Percentiles rank a stretch among this genome's conserved stretches.
Conservation (phyloP, 192 early-diverging fungal genomes). For the Rhizoclosmatium globosum region DNA sequence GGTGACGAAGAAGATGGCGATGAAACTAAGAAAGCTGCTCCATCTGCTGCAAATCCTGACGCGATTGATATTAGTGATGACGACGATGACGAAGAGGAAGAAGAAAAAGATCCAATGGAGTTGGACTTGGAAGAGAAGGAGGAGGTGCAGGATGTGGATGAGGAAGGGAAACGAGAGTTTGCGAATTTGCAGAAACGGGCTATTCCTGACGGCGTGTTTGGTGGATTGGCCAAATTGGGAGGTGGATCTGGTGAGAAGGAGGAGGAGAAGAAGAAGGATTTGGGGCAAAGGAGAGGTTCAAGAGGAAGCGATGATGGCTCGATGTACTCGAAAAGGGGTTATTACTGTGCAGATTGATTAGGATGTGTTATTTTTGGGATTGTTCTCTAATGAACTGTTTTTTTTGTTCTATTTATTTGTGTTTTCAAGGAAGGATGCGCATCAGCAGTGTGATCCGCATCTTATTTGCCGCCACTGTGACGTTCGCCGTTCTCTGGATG, state of each 20-base stretch:
- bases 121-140: constrained; percentile 54
- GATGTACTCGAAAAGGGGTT: neutral
- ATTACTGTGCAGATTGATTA: no score
- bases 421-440: no score
- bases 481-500: no score
- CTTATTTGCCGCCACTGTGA: no score
- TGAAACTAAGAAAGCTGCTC: constrained; percentile 20
- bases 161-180: constrained; percentile 40
- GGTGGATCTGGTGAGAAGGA: neutral
- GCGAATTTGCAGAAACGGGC: constrained; percentile 47
- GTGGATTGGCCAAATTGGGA: constrained; percentile 45
- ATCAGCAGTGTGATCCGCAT: no score
- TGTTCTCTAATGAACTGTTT: no score
- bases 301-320: constrained; percentile 59
- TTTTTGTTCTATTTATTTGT: no score
- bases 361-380: no score
- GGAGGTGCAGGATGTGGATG: constrained; percentile 48
- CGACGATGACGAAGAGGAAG: constrained; percentile 58
- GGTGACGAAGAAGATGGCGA: constrained; percentile 17
- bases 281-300: constrained; percentile 67
- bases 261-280: constrained; percentile 43
- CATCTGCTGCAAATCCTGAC: constrained; percentile 64
- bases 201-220: constrained; percentile 64
- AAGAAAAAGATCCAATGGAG: constrained; percentile 29
- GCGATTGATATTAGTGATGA: constrained; percentile 74